Evolutionary conservation across 176 grass and related monocot species (phyloP).

Genomic region (Cenchrus fungigraminus): DNA sequence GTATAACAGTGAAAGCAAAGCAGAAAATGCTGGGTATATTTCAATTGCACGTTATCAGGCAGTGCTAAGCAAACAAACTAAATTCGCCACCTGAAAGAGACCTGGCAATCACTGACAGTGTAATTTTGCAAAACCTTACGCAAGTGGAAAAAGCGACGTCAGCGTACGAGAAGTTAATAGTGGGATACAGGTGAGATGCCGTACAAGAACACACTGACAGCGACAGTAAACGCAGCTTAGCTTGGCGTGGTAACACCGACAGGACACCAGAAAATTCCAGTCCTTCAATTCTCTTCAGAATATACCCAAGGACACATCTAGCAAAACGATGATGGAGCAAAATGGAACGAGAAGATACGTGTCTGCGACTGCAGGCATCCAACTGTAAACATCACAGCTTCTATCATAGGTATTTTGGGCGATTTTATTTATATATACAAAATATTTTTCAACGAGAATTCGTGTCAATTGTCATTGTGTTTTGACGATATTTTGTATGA

Average conservation of each 20-base stretch:
- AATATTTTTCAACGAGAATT: not conserved
- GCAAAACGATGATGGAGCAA: not conserved
- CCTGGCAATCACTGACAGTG: not conserved
- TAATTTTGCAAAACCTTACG: not conserved
- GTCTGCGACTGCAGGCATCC: not conserved
- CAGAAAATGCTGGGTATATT: not conserved
- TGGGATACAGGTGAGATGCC: not conserved
- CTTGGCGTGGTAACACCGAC: not conserved
- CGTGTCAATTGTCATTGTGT: not conserved
- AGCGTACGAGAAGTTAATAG: not conserved
- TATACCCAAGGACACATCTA: not conserved
- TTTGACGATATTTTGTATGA: not conserved
- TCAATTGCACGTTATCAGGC: not conserved
- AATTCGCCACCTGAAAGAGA: not conserved
- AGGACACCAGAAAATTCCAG: not conserved
- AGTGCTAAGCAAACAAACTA: not conserved
- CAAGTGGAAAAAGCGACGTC: not conserved
- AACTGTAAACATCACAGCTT: not conserved
- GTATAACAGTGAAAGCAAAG: no score
- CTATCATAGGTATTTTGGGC: not conserved
- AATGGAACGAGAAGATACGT: not conserved
- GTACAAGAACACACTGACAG: slow-evolving; percentile 20
- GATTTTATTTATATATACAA: not conserved
- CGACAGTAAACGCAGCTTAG: not conserved
- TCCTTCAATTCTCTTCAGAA: not conserved